Base-by-base conservation (phyloP, 768 basidiomycete species). In the Thelephora ganbajun region DNA sequence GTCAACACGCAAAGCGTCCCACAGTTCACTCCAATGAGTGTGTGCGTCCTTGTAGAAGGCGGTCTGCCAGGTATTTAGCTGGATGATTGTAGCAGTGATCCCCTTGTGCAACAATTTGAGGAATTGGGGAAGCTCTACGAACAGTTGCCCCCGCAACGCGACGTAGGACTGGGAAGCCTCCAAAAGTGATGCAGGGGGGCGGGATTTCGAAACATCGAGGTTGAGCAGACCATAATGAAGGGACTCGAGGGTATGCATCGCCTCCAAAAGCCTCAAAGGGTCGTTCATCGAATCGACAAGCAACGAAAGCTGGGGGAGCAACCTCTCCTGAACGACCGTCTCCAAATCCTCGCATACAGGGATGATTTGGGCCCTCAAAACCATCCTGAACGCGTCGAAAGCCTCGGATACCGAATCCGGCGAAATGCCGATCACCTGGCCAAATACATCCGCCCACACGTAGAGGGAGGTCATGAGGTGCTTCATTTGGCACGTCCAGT, bases 101-200 rank as follows among this genome's bases (percentile, higher is more conserved):
- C 83, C 85, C n/a, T 63, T 64, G 51, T 83, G 71, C 48, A 88
- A 61, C 14, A 79, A 65, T 5, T 50, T 52, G 14, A 87, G 61
- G 55, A 83, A 81, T 1, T 63, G 58, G 0, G 88, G 88, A 3
- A 91, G 71, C 52, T 91, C 88, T 0, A 71, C 66, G 0, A 72
- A 72, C 5, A 91, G 70, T 52, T 88, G 82, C 0, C 73, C 81
- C 4, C 83, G 73, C 4, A 91, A 69, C 0, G 84, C 86, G 18
- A 86, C 68, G 59, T 88, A 91, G 44, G 82, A 79, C 37, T 77
- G 74, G 1, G 83, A 86, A 5, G 84, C 83, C 19, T 80, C 77
- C 18, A 85, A 67, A 11, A 90, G 73, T 3, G 78, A 61, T 0
- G 76, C 66, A 1, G 83, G 73, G 0, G 85, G 84, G 2, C 83